A percentile compares a stretch with the other conserved stretches of the same genome.
Conservation (phyloP, 2,329 filamentous ascomycete genomes). For the Boeremia lycopersici region DNA sequence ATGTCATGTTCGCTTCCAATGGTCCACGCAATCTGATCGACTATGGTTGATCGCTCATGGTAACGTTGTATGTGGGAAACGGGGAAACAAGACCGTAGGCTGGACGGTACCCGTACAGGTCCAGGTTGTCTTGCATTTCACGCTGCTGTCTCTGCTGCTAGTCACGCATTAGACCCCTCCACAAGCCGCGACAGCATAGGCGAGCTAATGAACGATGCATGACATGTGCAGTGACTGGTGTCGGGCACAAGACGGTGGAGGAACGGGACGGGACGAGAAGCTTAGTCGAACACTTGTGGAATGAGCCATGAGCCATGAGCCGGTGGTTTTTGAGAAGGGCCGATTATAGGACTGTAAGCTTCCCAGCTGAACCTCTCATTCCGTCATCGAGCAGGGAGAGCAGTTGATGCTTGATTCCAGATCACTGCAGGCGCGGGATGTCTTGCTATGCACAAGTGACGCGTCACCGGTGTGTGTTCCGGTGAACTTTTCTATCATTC, state of each 20-base stretch:
- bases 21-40: neutral
- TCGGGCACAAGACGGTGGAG: neutral
- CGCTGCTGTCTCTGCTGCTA: neutral
- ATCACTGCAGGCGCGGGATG: slow-evolving; percentile 2
- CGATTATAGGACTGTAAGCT: neutral
- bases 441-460: neutral
- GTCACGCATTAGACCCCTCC: slow-evolving; percentile 1
- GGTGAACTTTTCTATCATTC: neutral
- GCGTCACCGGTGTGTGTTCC: neutral
- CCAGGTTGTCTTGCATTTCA: slow-evolving; percentile 2
- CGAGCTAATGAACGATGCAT: slow-evolving; percentile 7
- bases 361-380: neutral
- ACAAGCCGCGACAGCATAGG: neutral
- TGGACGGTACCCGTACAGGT: neutral
- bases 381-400: slow-evolving; percentile 6
- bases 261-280: slow-evolving; percentile 11
- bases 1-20: neutral
- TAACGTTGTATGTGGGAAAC: slow-evolving; percentile 1
- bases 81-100: neutral
- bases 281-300: slow-evolving; percentile 1
- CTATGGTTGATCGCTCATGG: neutral
- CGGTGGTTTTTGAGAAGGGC: slow-evolving; percentile 7
- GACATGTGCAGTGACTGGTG: slow-evolving; percentile 3
- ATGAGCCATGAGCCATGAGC: neutral
- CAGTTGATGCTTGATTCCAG: neutral